Percentiles rank a stretch among this genome's conserved stretches.
Evolutionary conservation across 139 green algal genomes (phyloP).

Genomic region (Edaphochlamys debaryana): DNA sequence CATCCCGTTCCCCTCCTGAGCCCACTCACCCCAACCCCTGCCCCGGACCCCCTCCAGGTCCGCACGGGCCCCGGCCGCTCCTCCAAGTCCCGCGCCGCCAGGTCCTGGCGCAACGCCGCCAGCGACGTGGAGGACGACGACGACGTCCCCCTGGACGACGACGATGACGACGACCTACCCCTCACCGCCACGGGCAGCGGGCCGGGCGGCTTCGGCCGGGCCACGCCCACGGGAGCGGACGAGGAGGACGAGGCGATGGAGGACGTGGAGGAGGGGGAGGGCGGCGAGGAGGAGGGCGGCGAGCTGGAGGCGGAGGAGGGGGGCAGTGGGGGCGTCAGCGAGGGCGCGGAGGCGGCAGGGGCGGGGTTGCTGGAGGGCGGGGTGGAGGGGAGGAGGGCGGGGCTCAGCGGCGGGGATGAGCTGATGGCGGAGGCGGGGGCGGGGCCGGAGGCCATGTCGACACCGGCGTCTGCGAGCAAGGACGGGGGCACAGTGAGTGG

Average conservation of each 20-base stretch:
- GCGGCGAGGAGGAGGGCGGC: neutral
- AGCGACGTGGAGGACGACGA: constrained; percentile 39
- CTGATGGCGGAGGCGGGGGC: too few species aligned
- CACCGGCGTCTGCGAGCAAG: too few species aligned
- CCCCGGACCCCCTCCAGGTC: neutral
- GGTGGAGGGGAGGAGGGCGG: neutral
- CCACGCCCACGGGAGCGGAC: neutral
- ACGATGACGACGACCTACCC: constrained; percentile 2
- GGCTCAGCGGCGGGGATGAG: neutral
- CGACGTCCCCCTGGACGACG: neutral
- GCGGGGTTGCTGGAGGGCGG: neutral
- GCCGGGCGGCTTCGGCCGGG: neutral
- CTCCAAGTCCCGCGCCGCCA: constrained; percentile 25
- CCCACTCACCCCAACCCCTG: too few species aligned
- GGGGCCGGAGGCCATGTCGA: too few species aligned
- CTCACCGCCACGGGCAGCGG: neutral
- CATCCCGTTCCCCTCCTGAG: too few species aligned
- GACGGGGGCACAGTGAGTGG: too few species aligned
- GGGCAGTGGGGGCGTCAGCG: too few species aligned
- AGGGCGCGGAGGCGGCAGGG: neutral
- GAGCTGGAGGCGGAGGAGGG: neutral
- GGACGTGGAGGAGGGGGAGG: constrained; percentile 12
- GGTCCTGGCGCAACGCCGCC: constrained; percentile 31
- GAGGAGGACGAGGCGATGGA: constrained; percentile 23
- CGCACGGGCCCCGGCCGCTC: constrained; percentile 25